Evolutionary conservation across 2,329 filamentous ascomycete species (phyloP), one percentile per base, ranked within the genome.

Genomic region (Neoascochyta sp.): DNA sequence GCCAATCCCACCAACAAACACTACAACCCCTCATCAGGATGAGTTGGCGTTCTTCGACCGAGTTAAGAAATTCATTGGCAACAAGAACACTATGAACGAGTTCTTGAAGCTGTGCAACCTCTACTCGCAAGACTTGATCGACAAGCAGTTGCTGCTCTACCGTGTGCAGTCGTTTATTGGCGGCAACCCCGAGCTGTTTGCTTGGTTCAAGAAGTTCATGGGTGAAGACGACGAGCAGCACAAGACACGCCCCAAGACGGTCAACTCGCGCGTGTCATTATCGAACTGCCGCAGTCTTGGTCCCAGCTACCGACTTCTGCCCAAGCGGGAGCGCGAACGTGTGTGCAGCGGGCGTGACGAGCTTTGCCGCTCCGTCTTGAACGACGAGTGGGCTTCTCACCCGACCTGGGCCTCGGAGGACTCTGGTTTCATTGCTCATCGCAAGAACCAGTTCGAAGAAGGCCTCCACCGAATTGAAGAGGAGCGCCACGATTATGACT

Each of bases 361-460:
- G 61, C 81, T 98, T 47, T 98, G 92, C 66, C 83, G 86, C 47
- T 82, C 83, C 14, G 90, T 98, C 1, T 72, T 98, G 32, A 98
- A 98, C 46, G 92, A 98, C 50, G 86, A 95, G 47, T 98, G 92
- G 92, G 92, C 92, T 2, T 96, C 90, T 15, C 92, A 98, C 65
- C 92, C 92, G 3, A 98, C 92, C 0, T 98, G 92, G 92, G 92
- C 90, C 2, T 96, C 90, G 1, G 92, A 98, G 63, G 92, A 98
- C 57, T 94, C 86, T 24, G 92, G 92, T 1, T 98, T 98, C 51
- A 90, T 98, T 37, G 92, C 92, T 9, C 92, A 98, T 65, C 80
- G 90, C 41, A 98, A 98, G 75, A 98, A 98, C 51, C 79, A 83
- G 32, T 94, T 84, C 44, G 92, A 98, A 62, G 92, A 98, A 63